A percentile compares a stretch with the other conserved stretches of the same genome.
Evolutionary conservation across 2,329 filamentous ascomycete species (phyloP).

Genomic region (Venturia aucupariae): DNA sequence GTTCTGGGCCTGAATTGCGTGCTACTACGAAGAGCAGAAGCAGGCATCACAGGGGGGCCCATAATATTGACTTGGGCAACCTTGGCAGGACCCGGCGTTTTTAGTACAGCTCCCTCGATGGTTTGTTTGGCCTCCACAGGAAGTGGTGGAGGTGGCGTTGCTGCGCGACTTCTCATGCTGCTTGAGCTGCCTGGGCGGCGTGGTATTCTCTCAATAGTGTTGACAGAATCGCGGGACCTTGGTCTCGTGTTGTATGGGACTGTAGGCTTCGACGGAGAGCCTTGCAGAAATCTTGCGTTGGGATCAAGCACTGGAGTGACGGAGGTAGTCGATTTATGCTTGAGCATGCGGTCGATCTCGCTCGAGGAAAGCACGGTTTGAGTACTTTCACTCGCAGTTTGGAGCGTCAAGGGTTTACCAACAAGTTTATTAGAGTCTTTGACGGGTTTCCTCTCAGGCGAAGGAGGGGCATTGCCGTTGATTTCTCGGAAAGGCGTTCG

Average conservation of each 20-base stretch:
- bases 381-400: constrained; percentile 59
- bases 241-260: neutral
- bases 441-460: constrained; percentile 6
- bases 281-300: neutral
- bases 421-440: constrained; percentile 6
- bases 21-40: constrained; percentile 55
- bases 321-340: constrained; percentile 31
- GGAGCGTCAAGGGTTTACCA: neutral
- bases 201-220: neutral
- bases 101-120: constrained; percentile 62
- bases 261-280: neutral
- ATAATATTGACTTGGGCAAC: constrained; percentile 43
- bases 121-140: constrained; percentile 74
- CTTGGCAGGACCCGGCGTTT: constrained; percentile 23
- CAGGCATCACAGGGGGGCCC: constrained; percentile 77
- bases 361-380: constrained; percentile 79
- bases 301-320: neutral
- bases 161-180: constrained; percentile 49
- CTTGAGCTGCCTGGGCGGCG: constrained; percentile 63
- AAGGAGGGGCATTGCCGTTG: constrained; percentile 19
- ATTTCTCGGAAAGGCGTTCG: constrained; percentile 23
- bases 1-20: constrained; percentile 29
- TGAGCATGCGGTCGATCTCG: constrained; percentile 68
- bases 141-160: constrained; percentile 56
- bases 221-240: constrained; percentile 18